Base-by-base conservation (phyloP, 139 green algal genomes). In the Chlorella sp. region DNA sequence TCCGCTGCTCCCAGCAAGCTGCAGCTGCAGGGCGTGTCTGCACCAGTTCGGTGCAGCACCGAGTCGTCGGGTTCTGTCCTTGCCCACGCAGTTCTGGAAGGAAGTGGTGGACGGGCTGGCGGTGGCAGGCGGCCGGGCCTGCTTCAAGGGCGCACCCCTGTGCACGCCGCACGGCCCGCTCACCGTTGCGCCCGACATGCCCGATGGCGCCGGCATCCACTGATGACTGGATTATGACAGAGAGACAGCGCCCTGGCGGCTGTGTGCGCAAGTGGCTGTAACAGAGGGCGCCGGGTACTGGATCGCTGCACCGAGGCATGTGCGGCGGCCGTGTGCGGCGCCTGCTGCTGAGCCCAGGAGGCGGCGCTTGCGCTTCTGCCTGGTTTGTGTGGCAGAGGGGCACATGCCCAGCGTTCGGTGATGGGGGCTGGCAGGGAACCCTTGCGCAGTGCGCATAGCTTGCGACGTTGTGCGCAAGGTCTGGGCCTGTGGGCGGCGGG, bases 141-240 rank as follows among this genome's bases (percentile, higher is more conserved):
- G 19, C 41, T 84, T 54, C 60, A 62, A 58, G 40, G 77, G 77
- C 40, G 62, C 60, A 5, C 41, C 77, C 2, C 32, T 83, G 6
- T 43, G 73, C 17, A 74, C 77, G 16, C 17, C 43, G 8, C 13
- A 4, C 13, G 64, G 79, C 17, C 64, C 64, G 11, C 41, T 84
- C 14, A 22, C 44, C 8, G 77, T 72, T 3, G 58, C 76, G 5
- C 40, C 43, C 19, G 79, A 84, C 79, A 76, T 84, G 79, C 79
- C 79, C 5, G 79, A 84, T 48, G 79, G 79, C 32, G 43, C 79
- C 7, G 44, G 79, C 44, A 84, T 84, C 30, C 79, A 76, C 34
- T 84, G 36, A 65, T 77, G 40, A 26, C 0, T 40, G 16, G 9
- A 41, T 41, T 40, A 1, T 11, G 26, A 2, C 3, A 0, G 4